Evolutionary conservation across 2,329 filamentous ascomycete species (phyloP), one percentile per base, ranked within the genome.

Genomic region (Aspergillus sp.): DNA sequence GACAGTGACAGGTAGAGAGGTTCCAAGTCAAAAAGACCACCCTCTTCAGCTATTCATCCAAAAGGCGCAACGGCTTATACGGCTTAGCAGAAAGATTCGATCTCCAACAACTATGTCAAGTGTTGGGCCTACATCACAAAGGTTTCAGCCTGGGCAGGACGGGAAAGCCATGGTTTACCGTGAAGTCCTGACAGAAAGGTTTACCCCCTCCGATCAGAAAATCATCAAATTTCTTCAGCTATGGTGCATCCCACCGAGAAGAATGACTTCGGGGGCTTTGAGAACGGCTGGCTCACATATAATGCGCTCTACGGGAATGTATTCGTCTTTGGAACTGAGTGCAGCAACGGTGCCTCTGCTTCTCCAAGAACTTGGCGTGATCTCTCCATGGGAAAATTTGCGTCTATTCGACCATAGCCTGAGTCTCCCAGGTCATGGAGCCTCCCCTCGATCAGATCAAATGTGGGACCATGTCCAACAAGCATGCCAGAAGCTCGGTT

Each of bases 361-460:
- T 41, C 57, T 85, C 27, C 79, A 83, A 53, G 81, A 85, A 52
- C 64, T 84, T 19, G 81, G 81, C 2, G 76, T 79, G 0, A 61
- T 82, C n/a, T 58, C 74, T 7, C 81, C 81, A 0, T 79, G 75
- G 67, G 76, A 79, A 49, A 80, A 82, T 48, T 62, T 73, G 11
- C 56, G 68, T 11, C 59, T 76, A 1, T 74, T 77, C 37, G 72
- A 79, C 40, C 71, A 73, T 45, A 68, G 72, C 43, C 60, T 82
- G 9, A 67, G 74, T 50, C 68, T 82, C 13, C 79, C 79, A 5
- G 64, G 66, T 6, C 64, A 72, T 46, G 59, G 60, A 0, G 49
- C 64, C 33, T 65, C 61, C 4, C 50, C 50, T 19, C 35, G 43
- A 3, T 56, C 59, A 19, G 68, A 69, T 39, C 44, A 49, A 28